Percentiles rank a stretch among this genome's conserved stretches.
These are phyloP conservation scores for Debaryomycetaceae sp. DNA, from an alignment of 1,139 yeast species.

Conservation along the genomic window DNA sequence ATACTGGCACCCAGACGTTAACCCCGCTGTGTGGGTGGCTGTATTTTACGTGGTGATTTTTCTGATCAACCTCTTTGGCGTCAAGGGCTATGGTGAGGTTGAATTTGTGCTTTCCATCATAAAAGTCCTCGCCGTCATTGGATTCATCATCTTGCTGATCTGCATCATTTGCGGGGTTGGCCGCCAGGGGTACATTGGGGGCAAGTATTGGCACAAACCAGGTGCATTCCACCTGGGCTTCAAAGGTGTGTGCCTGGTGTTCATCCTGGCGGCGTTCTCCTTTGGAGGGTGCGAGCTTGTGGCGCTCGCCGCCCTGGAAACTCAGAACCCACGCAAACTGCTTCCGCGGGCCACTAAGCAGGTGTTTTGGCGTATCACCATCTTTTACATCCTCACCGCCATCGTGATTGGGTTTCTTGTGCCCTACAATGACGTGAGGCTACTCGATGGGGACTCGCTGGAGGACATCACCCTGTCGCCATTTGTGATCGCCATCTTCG, in stretches of 20 bases:
- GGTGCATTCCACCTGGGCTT: slow-evolving; percentile 53
- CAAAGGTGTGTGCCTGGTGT: slow-evolving; percentile 81
- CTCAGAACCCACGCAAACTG: slow-evolving; percentile 62
- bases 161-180: slow-evolving; percentile 43
- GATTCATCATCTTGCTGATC: slow-evolving; percentile 37
- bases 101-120: slow-evolving; percentile 38
- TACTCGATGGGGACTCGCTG: slow-evolving; percentile 29
- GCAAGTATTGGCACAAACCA: slow-evolving; percentile 36
- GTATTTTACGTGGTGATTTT: slow-evolving; percentile 34
- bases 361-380: slow-evolving; percentile 66
- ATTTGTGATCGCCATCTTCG: slow-evolving; percentile 37
- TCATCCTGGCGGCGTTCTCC: slow-evolving; percentile 83
- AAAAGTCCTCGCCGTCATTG: slow-evolving; percentile 41
- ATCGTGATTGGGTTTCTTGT: slow-evolving; percentile 45
- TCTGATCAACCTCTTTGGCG: slow-evolving; percentile 39
- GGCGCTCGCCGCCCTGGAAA: slow-evolving; percentile 83
- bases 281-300: slow-evolving; percentile 79
- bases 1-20: slow-evolving; percentile 34
- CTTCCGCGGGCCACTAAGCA: slow-evolving; percentile 74
- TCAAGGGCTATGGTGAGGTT: slow-evolving; percentile 44
- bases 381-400: slow-evolving; percentile 51
- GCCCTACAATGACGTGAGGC: slow-evolving; percentile 31
- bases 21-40: slow-evolving; percentile 44
- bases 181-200: slow-evolving; percentile 37
- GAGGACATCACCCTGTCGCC: slow-evolving; percentile 36